These are phyloP conservation scores for Penicillium coffeae DNA, from an alignment of 495 filamentous ascomycete species.

Conservation along the genomic window DNA sequence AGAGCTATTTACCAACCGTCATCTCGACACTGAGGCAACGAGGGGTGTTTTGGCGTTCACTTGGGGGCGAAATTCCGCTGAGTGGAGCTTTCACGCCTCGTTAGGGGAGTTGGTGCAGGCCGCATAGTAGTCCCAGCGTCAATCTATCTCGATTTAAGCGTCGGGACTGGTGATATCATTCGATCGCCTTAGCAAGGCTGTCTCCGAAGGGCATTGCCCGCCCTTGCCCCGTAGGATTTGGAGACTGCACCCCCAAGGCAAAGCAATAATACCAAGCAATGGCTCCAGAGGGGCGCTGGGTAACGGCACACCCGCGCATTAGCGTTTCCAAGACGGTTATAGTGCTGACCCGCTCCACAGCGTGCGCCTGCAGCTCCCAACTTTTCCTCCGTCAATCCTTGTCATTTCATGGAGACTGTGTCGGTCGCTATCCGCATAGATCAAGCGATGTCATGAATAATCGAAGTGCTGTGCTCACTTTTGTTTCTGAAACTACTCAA, in stretches of 20 bases:
- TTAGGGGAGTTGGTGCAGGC: background rate
- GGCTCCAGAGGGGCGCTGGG: slow-evolving; percentile 1
- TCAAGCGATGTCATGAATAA: slow-evolving; percentile 1
- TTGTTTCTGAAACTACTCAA: background rate
- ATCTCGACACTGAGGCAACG: too few relatives aligned
- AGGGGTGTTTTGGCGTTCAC: background rate
- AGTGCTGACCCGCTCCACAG: slow-evolving; percentile 10
- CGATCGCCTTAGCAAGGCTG: background rate
- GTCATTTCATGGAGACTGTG: background rate
- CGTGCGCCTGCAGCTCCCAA: slow-evolving; percentile 6
- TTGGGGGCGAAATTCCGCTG: background rate
- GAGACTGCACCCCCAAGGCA: background rate
- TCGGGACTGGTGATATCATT: background rate
- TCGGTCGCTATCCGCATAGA: background rate
- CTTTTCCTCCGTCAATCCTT: slow-evolving; percentile 7
- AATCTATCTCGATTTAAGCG: background rate
- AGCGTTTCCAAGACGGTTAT: slow-evolving; percentile 12
- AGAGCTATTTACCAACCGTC: too few relatives aligned
- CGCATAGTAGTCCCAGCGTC: background rate
- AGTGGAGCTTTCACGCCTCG: background rate
- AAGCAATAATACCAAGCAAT: background rate
- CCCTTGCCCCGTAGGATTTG: background rate
- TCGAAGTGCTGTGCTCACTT: background rate
- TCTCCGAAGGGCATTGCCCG: background rate
- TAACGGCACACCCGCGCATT: slow-evolving; percentile 10